A percentile compares a stretch with the other conserved stretches of the same genome.
phyloP scores from a whole-genome alignment of 768 basidiomycete species.

The Gymnopilus dilepis region DNA sequence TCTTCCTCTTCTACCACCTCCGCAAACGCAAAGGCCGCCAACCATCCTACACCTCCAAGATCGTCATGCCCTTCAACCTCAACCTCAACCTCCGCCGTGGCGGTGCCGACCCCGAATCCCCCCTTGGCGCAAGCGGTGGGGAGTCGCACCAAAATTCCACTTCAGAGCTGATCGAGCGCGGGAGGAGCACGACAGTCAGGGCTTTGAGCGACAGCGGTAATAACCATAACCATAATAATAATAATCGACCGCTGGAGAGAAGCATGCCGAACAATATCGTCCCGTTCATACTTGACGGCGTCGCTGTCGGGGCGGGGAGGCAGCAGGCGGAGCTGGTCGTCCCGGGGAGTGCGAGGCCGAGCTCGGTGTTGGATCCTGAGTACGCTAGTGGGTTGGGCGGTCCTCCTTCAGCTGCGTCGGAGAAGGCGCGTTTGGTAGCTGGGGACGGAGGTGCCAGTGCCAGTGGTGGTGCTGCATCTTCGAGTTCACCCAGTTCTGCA shows the following conservation, averaged over 20 bases:
- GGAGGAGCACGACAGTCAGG: too few species aligned
- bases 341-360: background rate
- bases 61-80: conserved; percentile 2
- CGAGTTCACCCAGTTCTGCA: too few species aligned
- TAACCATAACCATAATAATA: background rate
- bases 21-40: background rate
- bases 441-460: too few species aligned
- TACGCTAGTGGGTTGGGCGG: too few species aligned
- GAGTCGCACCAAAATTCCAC: too few species aligned
- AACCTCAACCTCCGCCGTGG: too few species aligned
- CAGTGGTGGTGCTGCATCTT: too few species aligned
- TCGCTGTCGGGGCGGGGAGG: background rate
- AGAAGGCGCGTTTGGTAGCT: too few species aligned
- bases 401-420: background rate
- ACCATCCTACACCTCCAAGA: background rate
- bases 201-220: too few species aligned
- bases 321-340: background rate
- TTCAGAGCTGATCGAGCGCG: too few species aligned
- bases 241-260: background rate
- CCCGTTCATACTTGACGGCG: background rate
- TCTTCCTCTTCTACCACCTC: background rate
- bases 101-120: background rate
- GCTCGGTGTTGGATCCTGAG: background rate
- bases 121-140: background rate
- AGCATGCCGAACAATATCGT: background rate